These are phyloP conservation scores for Neofusicoccum sp. DNA, from an alignment of 2,329 filamentous ascomycete genomes.

Conservation along the genomic window DNA sequence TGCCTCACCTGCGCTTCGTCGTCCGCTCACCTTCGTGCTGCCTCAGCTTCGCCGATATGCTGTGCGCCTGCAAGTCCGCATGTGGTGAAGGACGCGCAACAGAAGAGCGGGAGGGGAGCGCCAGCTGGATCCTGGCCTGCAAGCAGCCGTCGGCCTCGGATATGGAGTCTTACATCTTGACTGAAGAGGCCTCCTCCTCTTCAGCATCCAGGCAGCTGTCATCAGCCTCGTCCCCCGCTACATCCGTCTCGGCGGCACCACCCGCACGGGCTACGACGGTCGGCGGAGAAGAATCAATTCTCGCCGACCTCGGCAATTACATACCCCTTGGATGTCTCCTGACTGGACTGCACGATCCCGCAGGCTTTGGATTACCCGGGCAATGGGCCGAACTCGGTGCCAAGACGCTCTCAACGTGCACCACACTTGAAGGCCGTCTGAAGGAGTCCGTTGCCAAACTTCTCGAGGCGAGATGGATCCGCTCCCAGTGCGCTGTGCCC, in stretches of 20 bases:
- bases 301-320: slow-evolving; percentile 21
- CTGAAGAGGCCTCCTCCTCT: not conserved
- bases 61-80: too few relatives aligned
- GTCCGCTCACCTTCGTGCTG: too few relatives aligned
- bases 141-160: not conserved
- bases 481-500: slow-evolving; percentile 26
- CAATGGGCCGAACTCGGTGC: slow-evolving; percentile 30
- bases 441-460: slow-evolving; percentile 28
- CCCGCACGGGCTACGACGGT: not conserved
- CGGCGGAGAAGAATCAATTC: not conserved
- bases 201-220: not conserved
- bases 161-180: not conserved
- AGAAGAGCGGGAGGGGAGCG: too few relatives aligned
- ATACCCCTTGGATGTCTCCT: slow-evolving; percentile 36
- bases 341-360: not conserved
- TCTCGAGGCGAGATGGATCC: slow-evolving; percentile 36
- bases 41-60: too few relatives aligned
- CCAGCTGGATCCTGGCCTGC: too few relatives aligned
- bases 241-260: not conserved
- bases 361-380: not conserved
- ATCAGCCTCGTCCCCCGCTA: not conserved
- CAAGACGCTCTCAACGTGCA: slow-evolving; percentile 18
- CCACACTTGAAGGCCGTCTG: not conserved
- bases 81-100: too few relatives aligned
- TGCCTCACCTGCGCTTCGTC: too few relatives aligned